Percentiles rank a stretch among this genome's conserved stretches.
These are phyloP conservation scores for Endogone sp. DNA, from an alignment of 192 early-diverging fungal genomes.

Conservation along the genomic window DNA sequence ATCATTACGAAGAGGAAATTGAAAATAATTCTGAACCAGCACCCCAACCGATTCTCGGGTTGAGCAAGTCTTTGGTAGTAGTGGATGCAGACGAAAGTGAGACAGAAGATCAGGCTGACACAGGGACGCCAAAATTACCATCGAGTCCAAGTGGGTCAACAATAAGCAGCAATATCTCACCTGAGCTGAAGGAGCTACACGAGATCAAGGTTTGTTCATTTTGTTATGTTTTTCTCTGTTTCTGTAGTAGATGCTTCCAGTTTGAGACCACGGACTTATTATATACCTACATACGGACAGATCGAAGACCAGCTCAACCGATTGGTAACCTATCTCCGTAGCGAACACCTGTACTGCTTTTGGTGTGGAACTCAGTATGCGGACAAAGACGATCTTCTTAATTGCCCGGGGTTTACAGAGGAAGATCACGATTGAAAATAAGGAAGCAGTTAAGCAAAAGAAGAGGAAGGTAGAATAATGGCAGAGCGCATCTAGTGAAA, in stretches of 20 bases:
- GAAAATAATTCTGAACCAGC: neutral
- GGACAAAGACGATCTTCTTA: constrained; percentile 43
- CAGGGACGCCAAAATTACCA: neutral
- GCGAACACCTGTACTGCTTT: constrained; percentile 56
- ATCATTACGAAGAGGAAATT: neutral
- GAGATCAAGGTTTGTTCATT: neutral
- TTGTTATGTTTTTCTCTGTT: too few relatives aligned
- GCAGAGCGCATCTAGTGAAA: too few relatives aligned
- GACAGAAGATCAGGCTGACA: neutral
- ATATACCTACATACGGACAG: constrained; percentile 8
- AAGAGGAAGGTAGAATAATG: too few relatives aligned
- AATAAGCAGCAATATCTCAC: neutral
- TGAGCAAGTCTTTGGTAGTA: neutral
- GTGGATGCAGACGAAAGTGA: neutral
- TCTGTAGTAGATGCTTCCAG: too few relatives aligned
- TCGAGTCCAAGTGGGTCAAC: neutral
- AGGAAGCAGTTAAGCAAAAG: too few relatives aligned
- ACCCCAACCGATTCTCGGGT: neutral
- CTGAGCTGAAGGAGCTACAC: neutral
- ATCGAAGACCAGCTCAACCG: constrained; percentile 40
- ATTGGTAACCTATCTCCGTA: constrained; percentile 48
- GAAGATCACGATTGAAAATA: constrained; percentile 53
- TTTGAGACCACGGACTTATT: too few relatives aligned
- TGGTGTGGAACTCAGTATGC: constrained; percentile 61
- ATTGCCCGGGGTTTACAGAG: constrained; percentile 56